A percentile compares a stretch with the other conserved stretches of the same genome.
Conservation (phyloP, 345 rosid species). For the Cochlearia excelsa region DNA sequence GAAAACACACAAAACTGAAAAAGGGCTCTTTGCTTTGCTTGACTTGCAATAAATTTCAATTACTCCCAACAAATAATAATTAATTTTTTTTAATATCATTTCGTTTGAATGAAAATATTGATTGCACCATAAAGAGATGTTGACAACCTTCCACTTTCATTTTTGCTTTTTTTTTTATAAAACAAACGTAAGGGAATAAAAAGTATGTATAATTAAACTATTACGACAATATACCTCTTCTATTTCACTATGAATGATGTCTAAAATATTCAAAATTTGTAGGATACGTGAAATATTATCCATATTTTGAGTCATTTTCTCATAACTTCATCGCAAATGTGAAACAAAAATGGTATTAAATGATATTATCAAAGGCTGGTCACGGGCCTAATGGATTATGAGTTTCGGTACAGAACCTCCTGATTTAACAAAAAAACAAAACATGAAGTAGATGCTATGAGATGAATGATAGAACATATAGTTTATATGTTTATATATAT, state of each 20-base stretch:
- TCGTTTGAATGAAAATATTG: conserved; percentile 26
- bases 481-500: neutral
- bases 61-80: conserved; percentile 25
- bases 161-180: conserved; percentile 13
- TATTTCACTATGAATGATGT: too few relatives aligned
- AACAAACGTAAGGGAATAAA: neutral
- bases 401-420: too few relatives aligned
- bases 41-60: conserved; percentile 41
- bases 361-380: too few relatives aligned
- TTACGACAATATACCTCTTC: too few relatives aligned
- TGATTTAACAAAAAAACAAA: too few relatives aligned
- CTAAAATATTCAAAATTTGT: too few relatives aligned
- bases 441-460: neutral
- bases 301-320: too few relatives aligned
- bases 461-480: neutral
- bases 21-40: conserved; percentile 32
- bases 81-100: conserved; percentile 1
- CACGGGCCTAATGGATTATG: too few relatives aligned
- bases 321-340: too few relatives aligned
- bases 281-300: too few relatives aligned
- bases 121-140: conserved; percentile 38
- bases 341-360: too few relatives aligned
- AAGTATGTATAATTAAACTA: too few relatives aligned
- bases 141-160: conserved; percentile 31
- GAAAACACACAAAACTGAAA: conserved; percentile 24